Evolutionary conservation across 345 rosid genomes (phyloP), one percentile per base, ranked within the genome.

Genomic region (Triadica sebifera): DNA sequence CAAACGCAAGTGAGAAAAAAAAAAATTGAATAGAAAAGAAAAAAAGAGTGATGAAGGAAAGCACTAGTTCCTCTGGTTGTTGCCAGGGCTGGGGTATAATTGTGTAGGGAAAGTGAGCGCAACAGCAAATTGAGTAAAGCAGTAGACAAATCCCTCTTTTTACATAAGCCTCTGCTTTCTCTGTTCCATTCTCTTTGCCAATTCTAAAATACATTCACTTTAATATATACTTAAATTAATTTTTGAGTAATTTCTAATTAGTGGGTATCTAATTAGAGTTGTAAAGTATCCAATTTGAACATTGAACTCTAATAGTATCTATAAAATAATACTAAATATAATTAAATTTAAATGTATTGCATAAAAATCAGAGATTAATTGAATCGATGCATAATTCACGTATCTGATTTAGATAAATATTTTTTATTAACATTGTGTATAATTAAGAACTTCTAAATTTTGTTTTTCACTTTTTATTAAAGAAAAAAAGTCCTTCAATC

Each of bases 41-140:
- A 47, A 83, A 83, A 78, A 64, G 67, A 72, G 72, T 74, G 85
- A 81, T 75, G 81, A 77, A 77, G 43, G 76, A 81, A 77, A 85
- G 83, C 84, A 72, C 72, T 74, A 67, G 84, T 41, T 43, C 77
- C 75, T 67, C 34, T 29, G 34, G 34, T 29, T 29, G 34, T 2
- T 29, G 34, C 34, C 13, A 22, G 81, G 82, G 74, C 16, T 12
- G 19, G n/a, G 51, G 66, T 62, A 87, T 83, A 73, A 83, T 85
- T 85, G 80, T 81, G 86, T 43, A 43, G 47, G 34, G 34, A 22
- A 80, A 80, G 84, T 58, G 80, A 83, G 75, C 51, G 78, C 72
- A 77, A 77, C 81, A 75, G 80, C 72, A 65, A 65, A 69, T 76
- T 61, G 79, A 82, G 83, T 74, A 69, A 76, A 80, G 81, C 56